Evolutionary conservation across 352 stramenopile genomes (phyloP).

Genomic region (Globisporangium cylindrosporum): DNA sequence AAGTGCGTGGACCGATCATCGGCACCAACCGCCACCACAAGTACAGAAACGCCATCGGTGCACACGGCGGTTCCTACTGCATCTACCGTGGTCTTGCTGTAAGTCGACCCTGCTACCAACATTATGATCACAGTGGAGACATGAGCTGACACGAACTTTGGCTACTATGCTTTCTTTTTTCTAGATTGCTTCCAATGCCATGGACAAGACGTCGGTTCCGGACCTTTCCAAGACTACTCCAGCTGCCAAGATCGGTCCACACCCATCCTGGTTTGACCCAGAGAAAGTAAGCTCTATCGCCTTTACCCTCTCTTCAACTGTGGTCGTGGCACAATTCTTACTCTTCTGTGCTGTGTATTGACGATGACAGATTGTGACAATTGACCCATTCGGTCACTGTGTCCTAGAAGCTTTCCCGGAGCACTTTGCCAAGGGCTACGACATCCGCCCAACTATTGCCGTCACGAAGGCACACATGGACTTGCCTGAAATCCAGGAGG

Average conservation of each 20-base stretch:
- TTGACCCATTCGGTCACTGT: constrained; percentile 79
- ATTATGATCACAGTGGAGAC: not conserved
- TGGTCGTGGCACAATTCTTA: not conserved
- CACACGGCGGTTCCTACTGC: constrained; percentile 97
- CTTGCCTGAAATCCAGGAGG: constrained; percentile 98
- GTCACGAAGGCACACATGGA: constrained; percentile 97
- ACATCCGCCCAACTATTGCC: constrained; percentile 98
- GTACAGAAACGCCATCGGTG: constrained; percentile 98
- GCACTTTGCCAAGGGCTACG: constrained; percentile 97
- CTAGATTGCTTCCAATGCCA: constrained; percentile 64
- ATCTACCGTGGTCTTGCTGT: constrained; percentile 98
- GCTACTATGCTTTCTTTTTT: not conserved
- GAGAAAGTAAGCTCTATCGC: constrained; percentile 71
- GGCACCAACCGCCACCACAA: constrained; percentile 94
- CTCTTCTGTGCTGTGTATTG: not conserved
- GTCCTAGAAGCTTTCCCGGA: constrained; percentile 87
- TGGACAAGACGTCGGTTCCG: constrained; percentile 60
- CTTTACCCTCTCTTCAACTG: not conserved
- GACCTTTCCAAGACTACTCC: constrained; percentile 93
- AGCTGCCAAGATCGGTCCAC: constrained; percentile 96
- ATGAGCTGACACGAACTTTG: not conserved
- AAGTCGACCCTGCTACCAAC: constrained; percentile 13
- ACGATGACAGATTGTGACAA: constrained; percentile 55
- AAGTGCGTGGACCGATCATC: constrained; percentile 92
- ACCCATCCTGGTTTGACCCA: constrained; percentile 93